phyloP scores from a whole-genome alignment of 73 alveolate genomes.

The Symbiodinium pilosum region DNA sequence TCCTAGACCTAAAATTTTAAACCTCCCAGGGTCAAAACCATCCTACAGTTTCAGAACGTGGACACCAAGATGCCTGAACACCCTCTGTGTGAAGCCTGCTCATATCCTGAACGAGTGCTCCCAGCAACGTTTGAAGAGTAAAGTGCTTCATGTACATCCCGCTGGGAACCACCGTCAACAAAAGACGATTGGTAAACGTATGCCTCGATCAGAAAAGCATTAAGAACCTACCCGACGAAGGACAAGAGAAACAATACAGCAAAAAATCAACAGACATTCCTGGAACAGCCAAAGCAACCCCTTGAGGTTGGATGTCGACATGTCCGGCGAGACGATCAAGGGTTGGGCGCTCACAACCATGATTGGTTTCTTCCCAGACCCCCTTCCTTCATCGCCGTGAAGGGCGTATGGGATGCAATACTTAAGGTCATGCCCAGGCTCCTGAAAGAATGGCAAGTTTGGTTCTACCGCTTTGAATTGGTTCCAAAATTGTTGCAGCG shows the following conservation, averaged over 20 bases:
- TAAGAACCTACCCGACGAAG: no score
- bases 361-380: not conserved
- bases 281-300: no score
- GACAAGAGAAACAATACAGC: no score
- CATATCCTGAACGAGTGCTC: not conserved
- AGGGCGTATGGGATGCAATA: not conserved
- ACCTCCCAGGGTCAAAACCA: no score
- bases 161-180: slow-evolving; percentile 19
- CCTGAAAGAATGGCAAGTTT: not conserved
- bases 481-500: not conserved
- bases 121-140: not conserved
- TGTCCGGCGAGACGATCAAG: not conserved
- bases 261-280: no score
- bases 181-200: slow-evolving; percentile 23
- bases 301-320: not conserved
- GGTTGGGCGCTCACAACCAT: not conserved
- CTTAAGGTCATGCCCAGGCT: not conserved
- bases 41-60: no score
- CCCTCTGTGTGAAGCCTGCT: no score
- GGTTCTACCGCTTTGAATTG: not conserved
- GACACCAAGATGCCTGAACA: no score
- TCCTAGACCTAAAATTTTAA: no score
- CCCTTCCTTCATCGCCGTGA: not conserved
- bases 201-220: no score
- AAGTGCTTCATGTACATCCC: not conserved